Evolutionary conservation across 225 moss, liverwort and hornwort species (phyloP), one percentile per base, ranked within the genome.

Genomic region (Thuidium tamariscinum): DNA sequence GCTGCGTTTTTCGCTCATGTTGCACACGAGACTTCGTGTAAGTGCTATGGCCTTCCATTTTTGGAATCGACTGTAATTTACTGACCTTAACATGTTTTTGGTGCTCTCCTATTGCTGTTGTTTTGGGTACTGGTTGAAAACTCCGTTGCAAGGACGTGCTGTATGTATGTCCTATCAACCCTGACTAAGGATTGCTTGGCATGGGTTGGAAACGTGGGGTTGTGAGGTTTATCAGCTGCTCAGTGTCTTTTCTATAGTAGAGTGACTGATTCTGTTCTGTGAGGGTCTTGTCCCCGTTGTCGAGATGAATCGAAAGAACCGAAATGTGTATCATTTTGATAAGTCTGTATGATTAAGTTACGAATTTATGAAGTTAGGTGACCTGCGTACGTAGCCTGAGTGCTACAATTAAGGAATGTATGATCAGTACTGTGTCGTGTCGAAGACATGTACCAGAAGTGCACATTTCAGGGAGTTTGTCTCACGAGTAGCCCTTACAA

Each of bases 1-100:
- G 56, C 98, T 14, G 95, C 96, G 8, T 98, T 98, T 81, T 88
- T 98, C 32, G 98, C 95, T 17, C 98, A 98, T 69, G 95, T 91
- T 16, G 96, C 96, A 1, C 94, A 94, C 68, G 92, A 93, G 48
- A 98, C 95, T 9, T 92, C 98, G 51, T 98, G 98, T 98, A 86
- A 90, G 91, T 74, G 8, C 6, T 7, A 1, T 15, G 52, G 36
- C 18, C 64, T 49, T 36, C 48, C 55, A 10, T 36, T n/a, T 14
- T 37, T 1, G 52, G 9, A 49, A 60, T 39, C 39, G 37, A n/a
- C n/a, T n/a, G n/a, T n/a, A 75, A 26, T 63, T 62, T 46, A 14
- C 60, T 20, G 37, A 74, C 37, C 84, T 76, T 32, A 19, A 15
- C 22, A 21, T 74, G 73, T 25, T 60, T 20, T 16, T 11, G 84